Evolutionary conservation across 768 basidiomycete genomes (phyloP), one percentile per base, ranked within the genome.

Genomic region (Pulveroboletus sp.): DNA sequence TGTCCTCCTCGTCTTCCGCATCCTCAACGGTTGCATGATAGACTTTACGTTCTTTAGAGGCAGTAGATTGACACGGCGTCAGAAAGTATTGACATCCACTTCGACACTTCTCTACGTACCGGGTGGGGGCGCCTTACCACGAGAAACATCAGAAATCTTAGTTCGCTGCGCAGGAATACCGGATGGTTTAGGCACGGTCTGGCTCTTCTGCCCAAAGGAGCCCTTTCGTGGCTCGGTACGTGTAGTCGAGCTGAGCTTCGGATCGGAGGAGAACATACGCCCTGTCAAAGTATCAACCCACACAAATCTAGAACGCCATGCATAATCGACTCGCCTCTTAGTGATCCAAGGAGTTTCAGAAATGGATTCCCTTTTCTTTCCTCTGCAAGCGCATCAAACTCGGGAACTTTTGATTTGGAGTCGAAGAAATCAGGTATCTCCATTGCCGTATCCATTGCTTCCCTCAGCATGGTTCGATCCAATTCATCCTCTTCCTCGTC

Each of bases 331-430:
- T 30, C 47, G 83, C 89, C 89, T 79, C 83, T 76, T 49, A 92
- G 63, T 13, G 85, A 83, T 30, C 83, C 83, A 54, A 93, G 71
- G 30, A 90, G 65, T 62, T 83, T 89, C 58, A 91, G 64, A 64
- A 93, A 90, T 0, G 88, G 86, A 60, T 92, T 93, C 17, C 75
- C 79, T 60, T 83, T 83, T 45, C 76, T 72, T 45, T 79, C 76
- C 20, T 82, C 79, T 13, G 68, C 65, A 6, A 73, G 55, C 12
- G 72, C 63, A 34, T 72, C 63, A 40, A 76, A 74, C 42, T 77
- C 72, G 45, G 80, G 71, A 5, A 76, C 71, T 3, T 68, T 61
- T 7, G 72, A 71, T 47, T 68, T 72, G 26, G 72, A 71, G 59
- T 85, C 79, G 43, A 80, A 73, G 64, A 81, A 82, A 47, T 83